Conservation (phyloP, 495 filamentous ascomycete genomes). For the Hyaloscypha hepaticicola region DNA sequence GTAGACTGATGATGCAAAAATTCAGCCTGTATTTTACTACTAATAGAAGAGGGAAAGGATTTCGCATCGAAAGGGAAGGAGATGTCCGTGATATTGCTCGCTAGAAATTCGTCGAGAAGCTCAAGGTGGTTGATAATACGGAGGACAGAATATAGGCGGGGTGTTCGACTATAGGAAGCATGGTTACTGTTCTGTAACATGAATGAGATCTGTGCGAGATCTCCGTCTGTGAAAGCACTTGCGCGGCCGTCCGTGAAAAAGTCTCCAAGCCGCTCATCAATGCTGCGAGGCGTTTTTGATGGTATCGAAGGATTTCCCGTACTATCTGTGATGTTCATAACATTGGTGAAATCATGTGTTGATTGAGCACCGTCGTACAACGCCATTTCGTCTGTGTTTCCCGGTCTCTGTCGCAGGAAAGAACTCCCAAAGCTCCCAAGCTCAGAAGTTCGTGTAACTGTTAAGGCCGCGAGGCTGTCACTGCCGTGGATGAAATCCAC, state of each 20-base stretch:
- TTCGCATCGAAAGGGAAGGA: slow-evolving; percentile 12
- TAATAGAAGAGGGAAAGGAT: slow-evolving; percentile 8
- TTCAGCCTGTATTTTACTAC: background rate
- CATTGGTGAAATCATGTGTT: background rate
- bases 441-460: background rate
- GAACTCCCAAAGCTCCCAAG: background rate
- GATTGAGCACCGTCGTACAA: background rate
- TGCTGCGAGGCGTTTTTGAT: background rate
- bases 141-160: slow-evolving; percentile 21
- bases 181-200: background rate
- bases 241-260: slow-evolving; percentile 2
- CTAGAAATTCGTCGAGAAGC: slow-evolving; percentile 13
- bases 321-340: slow-evolving; percentile 1
- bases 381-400: slow-evolving; percentile 4
- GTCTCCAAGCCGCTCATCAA: slow-evolving; percentile 8
- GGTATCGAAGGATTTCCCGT: background rate
- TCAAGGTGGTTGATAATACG: slow-evolving; percentile 16
- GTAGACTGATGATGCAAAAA: slow-evolving; percentile 9
- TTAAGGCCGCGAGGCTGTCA: no score
- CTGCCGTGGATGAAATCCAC: no score
- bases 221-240: slow-evolving; percentile 7
- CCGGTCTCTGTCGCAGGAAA: background rate
- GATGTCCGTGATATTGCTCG: slow-evolving; percentile 10
- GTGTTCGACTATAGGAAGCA: slow-evolving; percentile 9
- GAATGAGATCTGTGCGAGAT: slow-evolving; percentile 3